Base-by-base conservation (phyloP, 2,329 filamentous ascomycete species). In the Cyclaneusma minus region DNA sequence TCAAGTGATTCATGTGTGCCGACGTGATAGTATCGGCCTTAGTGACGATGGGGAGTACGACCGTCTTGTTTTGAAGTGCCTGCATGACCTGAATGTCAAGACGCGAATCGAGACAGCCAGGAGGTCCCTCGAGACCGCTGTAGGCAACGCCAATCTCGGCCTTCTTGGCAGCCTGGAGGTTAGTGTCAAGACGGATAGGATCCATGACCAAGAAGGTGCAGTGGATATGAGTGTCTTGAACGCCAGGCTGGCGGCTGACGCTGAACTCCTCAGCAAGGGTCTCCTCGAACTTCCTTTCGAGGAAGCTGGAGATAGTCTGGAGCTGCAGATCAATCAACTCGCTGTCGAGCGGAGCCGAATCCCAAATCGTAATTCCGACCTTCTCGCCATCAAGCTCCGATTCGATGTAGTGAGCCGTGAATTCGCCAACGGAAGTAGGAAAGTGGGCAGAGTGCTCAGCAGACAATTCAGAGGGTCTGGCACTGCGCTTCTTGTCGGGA, bases 241-340 rank as follows among this genome's bases (percentile, higher is more conserved):
- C 79, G 29, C 85, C 87, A 14, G 89, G 87, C 28, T 85, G 84
- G 43, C 89, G 79, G 35, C 94, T 65, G 24, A 98, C 85, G 60
- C 94, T 95, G 67, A 92, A 92, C 59, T 98, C 89, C 55, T 98
- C 89, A 25, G 72, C 72, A 49, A 98, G 92, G 0, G 89, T 95
- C 45, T 98, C 89, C 50, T 98, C 87, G 41, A 98, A 98, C 52
- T 95, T 95, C 60, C 79, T 87, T 60, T 98, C 89, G 32, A 98
- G 61, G 56, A 98, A 98, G 6, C 77, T 67, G 17, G 79, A 76
- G 61, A 95, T 85, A 48, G 92, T 83, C 34, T 85, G 73, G 38
- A 98, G 62, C 53, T 98, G 89, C 37, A 95, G 68, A 50, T 95
- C 89, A 27, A 94, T 84, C 18, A 95, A 70, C 43, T 82, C 89